Conservation (phyloP, 169 alveolate genomes). For the Neospora caninum region DNA sequence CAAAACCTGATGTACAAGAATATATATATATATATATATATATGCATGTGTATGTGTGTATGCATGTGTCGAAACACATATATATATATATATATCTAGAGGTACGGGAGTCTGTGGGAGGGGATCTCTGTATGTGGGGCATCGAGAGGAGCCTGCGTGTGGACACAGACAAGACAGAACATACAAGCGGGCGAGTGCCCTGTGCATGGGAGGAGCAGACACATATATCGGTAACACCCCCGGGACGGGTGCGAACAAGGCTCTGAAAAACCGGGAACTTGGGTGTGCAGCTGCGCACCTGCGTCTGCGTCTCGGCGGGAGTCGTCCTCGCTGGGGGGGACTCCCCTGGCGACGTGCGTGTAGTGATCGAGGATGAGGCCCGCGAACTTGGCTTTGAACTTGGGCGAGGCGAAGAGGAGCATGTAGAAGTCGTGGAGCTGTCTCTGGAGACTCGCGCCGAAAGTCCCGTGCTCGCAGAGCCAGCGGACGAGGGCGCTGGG, state of each 20-base stretch:
- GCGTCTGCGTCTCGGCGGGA: neutral
- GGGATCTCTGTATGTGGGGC: no score
- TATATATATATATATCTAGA: neutral
- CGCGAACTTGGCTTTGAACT: neutral
- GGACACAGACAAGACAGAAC: no score
- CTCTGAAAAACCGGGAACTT: no score
- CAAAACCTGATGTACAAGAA: no score
- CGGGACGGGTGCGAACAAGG: no score
- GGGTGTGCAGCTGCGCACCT: neutral
- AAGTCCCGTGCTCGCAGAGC: neutral
- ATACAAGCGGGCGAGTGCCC: no score
- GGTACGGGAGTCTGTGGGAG: no score
- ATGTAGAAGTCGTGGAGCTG: slow-evolving; percentile 16
- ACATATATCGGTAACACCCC: no score
- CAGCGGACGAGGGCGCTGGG: neutral
- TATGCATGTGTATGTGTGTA: no score
- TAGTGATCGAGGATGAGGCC: neutral
- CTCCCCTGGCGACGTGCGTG: neutral
- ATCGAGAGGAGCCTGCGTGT: no score
- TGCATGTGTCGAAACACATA: neutral
- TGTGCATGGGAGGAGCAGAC: no score
- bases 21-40: no score
- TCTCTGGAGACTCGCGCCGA: neutral
- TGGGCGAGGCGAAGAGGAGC: slow-evolving; percentile 6
- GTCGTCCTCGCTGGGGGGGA: neutral